Percentiles rank a stretch among this genome's conserved stretches.
phyloP scores from a whole-genome alignment of 176 grass and related monocot genomes.

The Oryza punctata region DNA sequence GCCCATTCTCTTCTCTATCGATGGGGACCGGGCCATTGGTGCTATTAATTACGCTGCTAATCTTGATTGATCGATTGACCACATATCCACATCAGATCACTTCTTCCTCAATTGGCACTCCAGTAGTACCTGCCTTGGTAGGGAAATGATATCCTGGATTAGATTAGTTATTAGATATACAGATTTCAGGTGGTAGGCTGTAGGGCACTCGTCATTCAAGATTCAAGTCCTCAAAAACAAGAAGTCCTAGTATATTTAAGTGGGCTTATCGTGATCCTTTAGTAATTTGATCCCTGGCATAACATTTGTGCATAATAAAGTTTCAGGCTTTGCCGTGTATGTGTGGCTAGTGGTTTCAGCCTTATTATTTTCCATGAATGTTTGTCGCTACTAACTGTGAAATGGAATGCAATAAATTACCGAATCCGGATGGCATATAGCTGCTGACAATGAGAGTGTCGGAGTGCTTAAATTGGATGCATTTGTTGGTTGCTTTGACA shows the following conservation, averaged over 20 bases:
- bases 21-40: neutral
- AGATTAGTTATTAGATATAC: neutral
- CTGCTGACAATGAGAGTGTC: neutral
- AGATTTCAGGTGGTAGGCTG: neutral
- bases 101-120: neutral
- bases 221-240: neutral
- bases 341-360: neutral
- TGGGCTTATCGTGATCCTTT: neutral
- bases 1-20: conserved; percentile 1
- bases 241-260: neutral
- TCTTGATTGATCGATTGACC: neutral
- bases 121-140: neutral
- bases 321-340: neutral
- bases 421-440: neutral
- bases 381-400: neutral
- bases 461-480: neutral
- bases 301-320: neutral
- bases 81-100: neutral
- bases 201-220: neutral
- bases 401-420: neutral
- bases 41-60: neutral
- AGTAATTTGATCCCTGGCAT: neutral
- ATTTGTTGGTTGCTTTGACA: neutral
- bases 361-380: neutral
- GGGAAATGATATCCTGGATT: neutral